phyloP scores from a whole-genome alignment of 75 land plant species.

The Cupressus sempervirens region DNA sequence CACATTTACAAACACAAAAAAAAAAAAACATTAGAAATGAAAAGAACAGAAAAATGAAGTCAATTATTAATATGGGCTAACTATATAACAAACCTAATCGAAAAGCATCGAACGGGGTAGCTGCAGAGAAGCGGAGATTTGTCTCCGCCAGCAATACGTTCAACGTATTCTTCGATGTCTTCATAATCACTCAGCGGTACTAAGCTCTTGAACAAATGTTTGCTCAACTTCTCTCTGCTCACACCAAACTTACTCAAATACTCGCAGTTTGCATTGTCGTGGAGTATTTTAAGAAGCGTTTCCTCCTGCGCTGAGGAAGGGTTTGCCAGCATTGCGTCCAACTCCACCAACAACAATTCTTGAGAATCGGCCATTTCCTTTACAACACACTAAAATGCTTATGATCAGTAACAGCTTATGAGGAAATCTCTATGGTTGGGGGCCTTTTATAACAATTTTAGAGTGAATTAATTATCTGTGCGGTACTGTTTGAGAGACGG shows the following conservation, averaged over 20 bases:
- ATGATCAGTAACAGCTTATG: too few species aligned
- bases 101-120: not conserved
- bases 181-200: not conserved
- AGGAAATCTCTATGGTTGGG: too few species aligned
- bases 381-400: too few species aligned
- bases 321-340: not conserved
- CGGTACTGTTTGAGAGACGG: too few species aligned
- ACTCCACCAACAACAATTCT: not conserved
- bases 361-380: not conserved
- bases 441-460: too few species aligned
- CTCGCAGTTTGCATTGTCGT: not conserved
- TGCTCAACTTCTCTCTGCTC: not conserved
- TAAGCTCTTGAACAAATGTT: not conserved
- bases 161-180: not conserved
- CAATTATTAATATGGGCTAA: too few species aligned
- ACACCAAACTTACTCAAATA: not conserved
- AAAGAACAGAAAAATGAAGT: too few species aligned
- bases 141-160: conserved; percentile 4
- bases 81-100: not conserved
- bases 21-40: too few species aligned
- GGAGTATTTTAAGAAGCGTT: not conserved
- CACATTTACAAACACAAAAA: not conserved
- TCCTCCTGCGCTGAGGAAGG: not conserved
- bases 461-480: too few species aligned
- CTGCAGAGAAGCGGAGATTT: conserved; percentile 1